Conservation (phyloP, 2,329 filamentous ascomycete genomes). For the Dendrostoma leiphaemia region DNA sequence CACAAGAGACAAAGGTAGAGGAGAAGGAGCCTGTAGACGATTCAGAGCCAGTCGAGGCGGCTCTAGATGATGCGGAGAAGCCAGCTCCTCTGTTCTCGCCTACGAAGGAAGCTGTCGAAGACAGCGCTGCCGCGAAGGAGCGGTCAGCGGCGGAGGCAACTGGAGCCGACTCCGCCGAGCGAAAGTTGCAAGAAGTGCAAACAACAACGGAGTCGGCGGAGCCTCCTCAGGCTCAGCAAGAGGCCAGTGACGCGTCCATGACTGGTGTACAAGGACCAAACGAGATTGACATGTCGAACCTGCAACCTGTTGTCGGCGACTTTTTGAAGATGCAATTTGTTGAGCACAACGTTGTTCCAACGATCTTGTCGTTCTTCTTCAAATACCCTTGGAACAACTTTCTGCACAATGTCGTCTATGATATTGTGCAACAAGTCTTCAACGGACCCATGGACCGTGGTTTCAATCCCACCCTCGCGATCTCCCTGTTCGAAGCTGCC, state of each 20-base stretch:
- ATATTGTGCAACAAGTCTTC: conserved; percentile 98
- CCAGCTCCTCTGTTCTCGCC: conserved; percentile 59
- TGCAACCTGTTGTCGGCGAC: conserved; percentile 82
- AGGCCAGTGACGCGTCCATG: conserved; percentile 28
- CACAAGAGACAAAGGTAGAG: conserved; percentile 19
- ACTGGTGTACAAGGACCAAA: conserved; percentile 23
- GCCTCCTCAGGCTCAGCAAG: conserved; percentile 10
- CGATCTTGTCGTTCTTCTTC: conserved; percentile 97
- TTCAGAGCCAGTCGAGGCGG: conserved; percentile 19
- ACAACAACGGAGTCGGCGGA: conserved; percentile 10
- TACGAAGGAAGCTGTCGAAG: neutral
- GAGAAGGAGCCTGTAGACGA: conserved; percentile 14
- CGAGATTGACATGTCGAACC: conserved; percentile 17
- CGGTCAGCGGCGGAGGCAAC: neutral
- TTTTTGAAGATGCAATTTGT: conserved; percentile 96
- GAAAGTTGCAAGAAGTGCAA: neutral
- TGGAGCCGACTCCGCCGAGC: neutral
- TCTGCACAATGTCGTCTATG: conserved; percentile 97
- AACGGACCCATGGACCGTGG: conserved; percentile 97
- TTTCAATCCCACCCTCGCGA: conserved; percentile 84
- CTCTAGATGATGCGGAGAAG: conserved; percentile 52
- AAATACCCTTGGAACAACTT: conserved; percentile 99
- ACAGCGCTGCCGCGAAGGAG: conserved; percentile 3
- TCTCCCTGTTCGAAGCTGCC: conserved; percentile 89
- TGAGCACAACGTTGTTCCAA: conserved; percentile 89